Evolutionary conservation across 441 rosid species (phyloP).

Genomic region (Macaranga tanarius): DNA sequence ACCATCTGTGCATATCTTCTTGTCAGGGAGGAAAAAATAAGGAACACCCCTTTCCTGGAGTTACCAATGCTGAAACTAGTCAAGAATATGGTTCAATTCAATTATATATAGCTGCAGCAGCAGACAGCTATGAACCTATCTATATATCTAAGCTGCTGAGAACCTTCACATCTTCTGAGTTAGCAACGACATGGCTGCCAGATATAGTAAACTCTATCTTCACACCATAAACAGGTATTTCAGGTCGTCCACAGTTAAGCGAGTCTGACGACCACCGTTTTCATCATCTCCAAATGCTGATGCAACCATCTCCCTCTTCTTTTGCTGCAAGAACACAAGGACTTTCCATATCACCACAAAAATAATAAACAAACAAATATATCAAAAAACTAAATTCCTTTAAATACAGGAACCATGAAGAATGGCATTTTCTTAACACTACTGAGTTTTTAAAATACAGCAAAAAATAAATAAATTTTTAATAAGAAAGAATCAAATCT

Average conservation of each 20-base stretch:
- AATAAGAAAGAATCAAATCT: neutral
- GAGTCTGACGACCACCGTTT: slow-evolving; percentile 63
- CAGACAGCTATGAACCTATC: slow-evolving; percentile 24
- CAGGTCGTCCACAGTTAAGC: slow-evolving; percentile 81
- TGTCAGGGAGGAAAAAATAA: neutral
- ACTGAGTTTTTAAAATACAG: neutral
- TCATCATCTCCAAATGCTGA: slow-evolving; percentile 95
- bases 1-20: slow-evolving; percentile 22
- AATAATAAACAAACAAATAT: neutral
- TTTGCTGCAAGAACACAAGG: slow-evolving; percentile 48
- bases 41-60: neutral
- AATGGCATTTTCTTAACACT: neutral
- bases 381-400: neutral
- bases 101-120: slow-evolving; percentile 14
- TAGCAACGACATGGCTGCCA: slow-evolving; percentile 26
- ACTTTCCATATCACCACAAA: neutral
- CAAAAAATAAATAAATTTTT: neutral
- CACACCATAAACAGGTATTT: slow-evolving; percentile 77
- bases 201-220: slow-evolving; percentile 18
- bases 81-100: slow-evolving; percentile 15
- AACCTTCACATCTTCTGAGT: slow-evolving; percentile 28
- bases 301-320: slow-evolving; percentile 91
- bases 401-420: neutral
- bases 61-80: slow-evolving; percentile 7
- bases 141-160: slow-evolving; percentile 26